phyloP scores from a whole-genome alignment of 2,329 filamentous ascomycete genomes.

The Raffaelea albimanens region DNA sequence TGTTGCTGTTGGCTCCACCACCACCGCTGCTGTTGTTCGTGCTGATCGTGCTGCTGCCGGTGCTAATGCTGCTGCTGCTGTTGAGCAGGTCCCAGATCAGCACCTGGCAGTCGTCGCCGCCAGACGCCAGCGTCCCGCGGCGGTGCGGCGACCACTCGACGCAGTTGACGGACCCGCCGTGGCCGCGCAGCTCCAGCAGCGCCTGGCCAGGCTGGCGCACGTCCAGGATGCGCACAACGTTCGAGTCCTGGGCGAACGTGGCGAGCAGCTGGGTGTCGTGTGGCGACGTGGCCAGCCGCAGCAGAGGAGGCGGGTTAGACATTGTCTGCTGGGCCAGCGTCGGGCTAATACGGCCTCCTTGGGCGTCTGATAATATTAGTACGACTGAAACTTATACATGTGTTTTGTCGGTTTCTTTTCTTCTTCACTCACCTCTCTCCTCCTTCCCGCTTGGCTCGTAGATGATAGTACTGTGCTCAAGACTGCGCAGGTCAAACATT shows the following conservation, averaged over 20 bases:
- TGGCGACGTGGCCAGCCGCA: constrained; percentile 80
- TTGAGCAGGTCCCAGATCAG: constrained; percentile 90
- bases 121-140: constrained; percentile 81
- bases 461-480: constrained; percentile 98
- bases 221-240: constrained; percentile 86
- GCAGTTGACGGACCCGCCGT: constrained; percentile 76
- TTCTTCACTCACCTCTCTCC: constrained; percentile 55
- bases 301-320: constrained; percentile 64
- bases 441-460: constrained; percentile 93
- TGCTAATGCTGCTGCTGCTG: constrained; percentile 29
- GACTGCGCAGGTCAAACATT: constrained; percentile 94
- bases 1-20: background rate
- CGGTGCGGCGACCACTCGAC: constrained; percentile 87
- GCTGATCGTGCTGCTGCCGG: background rate
- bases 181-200: constrained; percentile 83
- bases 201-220: constrained; percentile 94
- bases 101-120: constrained; percentile 84
- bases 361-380: constrained; percentile 36
- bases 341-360: constrained; percentile 58
- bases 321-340: constrained; percentile 70
- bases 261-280: constrained; percentile 92
- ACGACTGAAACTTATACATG: too few species aligned
- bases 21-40: background rate
- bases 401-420: too few species aligned
- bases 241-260: constrained; percentile 93